A percentile compares a stretch with the other conserved stretches of the same genome.
Conservation (phyloP, 1,284 basidiomycete genomes). For the Mycosarcoma maydis region DNA sequence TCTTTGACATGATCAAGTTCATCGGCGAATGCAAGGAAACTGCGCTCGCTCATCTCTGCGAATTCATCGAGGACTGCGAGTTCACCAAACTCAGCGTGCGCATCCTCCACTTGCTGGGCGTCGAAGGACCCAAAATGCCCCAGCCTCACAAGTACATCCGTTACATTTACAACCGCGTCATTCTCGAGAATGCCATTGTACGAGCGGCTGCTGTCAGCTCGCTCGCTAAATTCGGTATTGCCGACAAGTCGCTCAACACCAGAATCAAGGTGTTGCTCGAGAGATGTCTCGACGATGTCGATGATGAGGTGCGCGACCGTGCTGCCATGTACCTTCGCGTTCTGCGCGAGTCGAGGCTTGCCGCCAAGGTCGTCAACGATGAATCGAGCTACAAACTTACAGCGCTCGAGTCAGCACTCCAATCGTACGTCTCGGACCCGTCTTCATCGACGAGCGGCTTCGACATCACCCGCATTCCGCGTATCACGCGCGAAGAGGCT, state of each 20-base stretch:
- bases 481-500: constrained; percentile 57
- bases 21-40: constrained; percentile 87
- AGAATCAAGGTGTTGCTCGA: constrained; percentile 77
- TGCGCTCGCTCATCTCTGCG: constrained; percentile 97
- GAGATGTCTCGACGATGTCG: constrained; percentile 96
- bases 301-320: constrained; percentile 98
- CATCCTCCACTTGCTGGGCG: constrained; percentile 91
- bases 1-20: constrained; percentile 99
- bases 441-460: constrained; percentile 50
- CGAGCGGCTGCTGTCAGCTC: constrained; percentile 94
- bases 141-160: constrained; percentile 98
- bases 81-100: constrained; percentile 99
- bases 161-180: constrained; percentile 99
- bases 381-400: constrained; percentile 71
- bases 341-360: constrained; percentile 81
- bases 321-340: constrained; percentile 86
- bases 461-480: constrained; percentile 57
- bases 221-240: constrained; percentile 93
- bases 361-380: constrained; percentile 88
- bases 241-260: constrained; percentile 80
- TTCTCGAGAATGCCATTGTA: constrained; percentile 97
- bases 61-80: constrained; percentile 99
- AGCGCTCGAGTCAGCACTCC: constrained; percentile 57
- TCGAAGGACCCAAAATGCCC: constrained; percentile 93
- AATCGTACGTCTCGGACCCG: constrained; percentile 56